phyloP scores from a whole-genome alignment of 805 yeast species.

The Candida maesae region DNA sequence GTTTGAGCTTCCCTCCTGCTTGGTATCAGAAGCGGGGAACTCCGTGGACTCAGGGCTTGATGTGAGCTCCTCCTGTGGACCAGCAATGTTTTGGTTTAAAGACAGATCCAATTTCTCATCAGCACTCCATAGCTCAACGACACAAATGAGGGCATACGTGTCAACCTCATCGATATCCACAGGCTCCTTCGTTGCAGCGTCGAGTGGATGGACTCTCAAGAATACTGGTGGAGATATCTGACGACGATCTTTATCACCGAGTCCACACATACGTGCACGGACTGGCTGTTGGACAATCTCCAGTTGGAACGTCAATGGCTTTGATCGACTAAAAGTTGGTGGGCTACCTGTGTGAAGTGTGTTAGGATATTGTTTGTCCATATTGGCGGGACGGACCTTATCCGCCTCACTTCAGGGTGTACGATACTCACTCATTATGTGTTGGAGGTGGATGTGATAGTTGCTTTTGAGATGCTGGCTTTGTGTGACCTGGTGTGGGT shows the following conservation, averaged over 20 bases:
- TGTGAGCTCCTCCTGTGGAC: not conserved
- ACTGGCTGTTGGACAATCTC: constrained; percentile 40
- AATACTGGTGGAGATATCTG: constrained; percentile 34
- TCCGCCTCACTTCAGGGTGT: no score
- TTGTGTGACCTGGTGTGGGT: no score
- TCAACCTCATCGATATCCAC: constrained; percentile 29
- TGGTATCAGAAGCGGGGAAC: not conserved
- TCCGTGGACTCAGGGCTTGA: not conserved
- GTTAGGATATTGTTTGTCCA: no score
- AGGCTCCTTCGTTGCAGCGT: constrained; percentile 23
- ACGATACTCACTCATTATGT: no score
- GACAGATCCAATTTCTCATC: constrained; percentile 28
- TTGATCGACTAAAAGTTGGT: constrained; percentile 2
- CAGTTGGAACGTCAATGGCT: constrained; percentile 20
- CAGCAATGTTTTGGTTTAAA: constrained; percentile 18
- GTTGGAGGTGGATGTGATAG: no score
- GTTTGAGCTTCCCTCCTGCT: not conserved
- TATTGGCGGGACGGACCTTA: no score
- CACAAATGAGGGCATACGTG: constrained; percentile 32
- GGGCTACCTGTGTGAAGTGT: no score
- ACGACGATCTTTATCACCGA: constrained; percentile 38
- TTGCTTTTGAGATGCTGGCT: no score
- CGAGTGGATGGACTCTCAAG: constrained; percentile 21
- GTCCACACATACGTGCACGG: constrained; percentile 44
- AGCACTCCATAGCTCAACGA: constrained; percentile 38